These are phyloP conservation scores for Theileria equi DNA, from an alignment of 169 alveolate genomes.

Conservation along the genomic window DNA sequence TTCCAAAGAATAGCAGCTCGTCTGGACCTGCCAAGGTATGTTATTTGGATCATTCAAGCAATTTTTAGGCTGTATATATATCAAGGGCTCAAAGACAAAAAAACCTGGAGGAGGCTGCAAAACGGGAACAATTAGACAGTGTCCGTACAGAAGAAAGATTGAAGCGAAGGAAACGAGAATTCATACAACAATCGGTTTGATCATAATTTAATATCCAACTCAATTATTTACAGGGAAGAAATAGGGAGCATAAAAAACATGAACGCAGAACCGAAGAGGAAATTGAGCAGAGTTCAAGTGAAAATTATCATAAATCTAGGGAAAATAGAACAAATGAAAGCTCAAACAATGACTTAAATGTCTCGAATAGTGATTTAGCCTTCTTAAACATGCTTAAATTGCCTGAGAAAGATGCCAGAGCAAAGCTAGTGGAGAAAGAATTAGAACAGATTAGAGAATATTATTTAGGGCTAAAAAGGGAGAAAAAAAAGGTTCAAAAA, in stretches of 20 bases:
- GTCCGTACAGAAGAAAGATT: conserved; percentile 23
- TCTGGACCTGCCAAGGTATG: conserved; percentile 39
- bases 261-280: conserved; percentile 1
- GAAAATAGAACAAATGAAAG: neutral
- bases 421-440: conserved; percentile 75
- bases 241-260: neutral
- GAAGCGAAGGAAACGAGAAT: conserved; percentile 10
- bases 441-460: conserved; percentile 81
- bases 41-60: conserved; percentile 9
- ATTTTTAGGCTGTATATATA: conserved; percentile 53
- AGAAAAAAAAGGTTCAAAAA: conserved; percentile 82
- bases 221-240: neutral
- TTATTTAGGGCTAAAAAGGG: conserved; percentile 84
- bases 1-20: neutral
- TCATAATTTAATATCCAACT: neutral
- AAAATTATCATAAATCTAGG: neutral
- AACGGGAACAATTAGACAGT: conserved; percentile 27
- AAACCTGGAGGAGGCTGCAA: conserved; percentile 50
- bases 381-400: conserved; percentile 29
- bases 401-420: conserved; percentile 53
- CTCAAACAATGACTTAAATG: conserved; percentile 16
- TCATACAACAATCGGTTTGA: conserved; percentile 20
- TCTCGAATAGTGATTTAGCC: conserved; percentile 62
- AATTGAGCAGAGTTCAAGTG: conserved; percentile 22
- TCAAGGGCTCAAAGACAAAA: conserved; percentile 68